Conservation (phyloP, 331 rosid genomes). For the Quercus lobata region DNA sequence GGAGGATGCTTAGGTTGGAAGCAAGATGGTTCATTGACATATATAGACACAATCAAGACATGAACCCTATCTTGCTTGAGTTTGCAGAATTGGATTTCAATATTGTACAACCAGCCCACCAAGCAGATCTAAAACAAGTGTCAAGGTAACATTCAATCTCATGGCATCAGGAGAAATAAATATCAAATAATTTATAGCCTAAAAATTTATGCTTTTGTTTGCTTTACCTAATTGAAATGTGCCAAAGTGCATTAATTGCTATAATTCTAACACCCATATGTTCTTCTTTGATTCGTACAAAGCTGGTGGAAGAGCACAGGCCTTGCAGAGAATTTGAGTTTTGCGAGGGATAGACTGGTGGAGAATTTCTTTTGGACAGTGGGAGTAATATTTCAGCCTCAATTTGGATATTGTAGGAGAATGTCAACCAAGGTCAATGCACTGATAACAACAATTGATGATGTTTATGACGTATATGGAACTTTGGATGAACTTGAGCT, state of each 20-base stretch:
- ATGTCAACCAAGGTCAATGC: not conserved
- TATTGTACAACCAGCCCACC: not conserved
- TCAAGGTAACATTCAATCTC: not conserved
- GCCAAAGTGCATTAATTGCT: too few species aligned
- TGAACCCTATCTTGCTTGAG: slow-evolving; percentile 5
- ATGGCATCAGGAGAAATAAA: not conserved
- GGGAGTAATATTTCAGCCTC: not conserved
- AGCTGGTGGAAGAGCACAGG: not conserved
- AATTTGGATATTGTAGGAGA: not conserved
- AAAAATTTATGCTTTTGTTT: too few species aligned
- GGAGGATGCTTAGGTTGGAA: slow-evolving; percentile 24
- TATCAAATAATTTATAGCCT: too few species aligned
- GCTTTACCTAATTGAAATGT: too few species aligned
- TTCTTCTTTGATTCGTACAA: not conserved
- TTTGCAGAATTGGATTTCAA: slow-evolving; percentile 19
- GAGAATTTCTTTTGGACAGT: not conserved
- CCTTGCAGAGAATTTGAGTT: not conserved
- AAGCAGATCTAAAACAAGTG: slow-evolving; percentile 1
- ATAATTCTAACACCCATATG: too few species aligned
- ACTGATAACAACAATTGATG: not conserved
- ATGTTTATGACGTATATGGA: not conserved
- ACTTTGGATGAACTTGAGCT: not conserved
- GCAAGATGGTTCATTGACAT: slow-evolving; percentile 20
- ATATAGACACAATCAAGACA: not conserved
- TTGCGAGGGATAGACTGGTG: not conserved